These are phyloP conservation scores for Quercus aquifolioides DNA, from an alignment of 306 rosid genomes.

Conservation along the genomic window DNA sequence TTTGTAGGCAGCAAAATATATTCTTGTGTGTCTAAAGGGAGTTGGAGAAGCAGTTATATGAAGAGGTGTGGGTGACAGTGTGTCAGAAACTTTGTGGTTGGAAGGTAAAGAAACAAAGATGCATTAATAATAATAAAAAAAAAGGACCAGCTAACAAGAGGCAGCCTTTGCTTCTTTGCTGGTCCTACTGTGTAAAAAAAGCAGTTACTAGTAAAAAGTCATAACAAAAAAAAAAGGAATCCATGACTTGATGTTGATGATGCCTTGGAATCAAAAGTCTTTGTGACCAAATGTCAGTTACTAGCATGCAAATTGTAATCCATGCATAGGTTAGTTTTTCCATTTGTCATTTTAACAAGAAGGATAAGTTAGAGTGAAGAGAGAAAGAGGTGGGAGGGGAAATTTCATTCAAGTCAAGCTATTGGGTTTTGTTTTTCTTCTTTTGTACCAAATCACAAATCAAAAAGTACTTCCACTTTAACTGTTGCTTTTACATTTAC, in stretches of 20 bases:
- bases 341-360: neutral
- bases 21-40: slow-evolving; percentile 16
- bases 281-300: neutral
- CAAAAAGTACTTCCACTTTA: too few relatives aligned
- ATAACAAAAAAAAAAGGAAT: neutral
- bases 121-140: slow-evolving; percentile 16
- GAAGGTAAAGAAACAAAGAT: slow-evolving; percentile 19
- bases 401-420: neutral
- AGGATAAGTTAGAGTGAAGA: neutral
- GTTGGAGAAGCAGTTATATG: slow-evolving; percentile 32
- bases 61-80: slow-evolving; percentile 3
- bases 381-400: neutral
- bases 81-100: slow-evolving; percentile 43
- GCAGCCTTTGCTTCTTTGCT: slow-evolving; percentile 18
- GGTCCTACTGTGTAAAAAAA: slow-evolving; percentile 19
- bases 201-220: slow-evolving; percentile 17
- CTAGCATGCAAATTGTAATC: neutral
- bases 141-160: slow-evolving; percentile 35
- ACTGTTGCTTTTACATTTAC: too few relatives aligned
- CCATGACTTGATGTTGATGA: neutral
- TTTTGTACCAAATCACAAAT: too few relatives aligned
- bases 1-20: slow-evolving; percentile 13
- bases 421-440: too few relatives aligned
- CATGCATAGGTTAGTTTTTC: neutral
- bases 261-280: neutral